Conservation (phyloP, 352 stramenopile species). For the Phytophthora europaea region DNA sequence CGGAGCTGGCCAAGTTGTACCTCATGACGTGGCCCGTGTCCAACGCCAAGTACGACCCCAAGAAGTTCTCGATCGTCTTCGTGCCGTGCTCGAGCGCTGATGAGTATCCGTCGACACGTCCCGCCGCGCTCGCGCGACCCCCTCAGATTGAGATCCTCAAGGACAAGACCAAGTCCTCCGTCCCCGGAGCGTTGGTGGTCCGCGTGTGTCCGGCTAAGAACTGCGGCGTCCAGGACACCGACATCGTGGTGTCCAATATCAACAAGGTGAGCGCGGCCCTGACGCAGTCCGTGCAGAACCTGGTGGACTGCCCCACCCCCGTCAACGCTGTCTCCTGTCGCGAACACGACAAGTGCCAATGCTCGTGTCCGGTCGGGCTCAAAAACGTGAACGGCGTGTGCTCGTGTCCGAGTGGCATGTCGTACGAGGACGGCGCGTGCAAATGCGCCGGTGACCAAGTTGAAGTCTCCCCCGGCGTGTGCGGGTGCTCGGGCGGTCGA, state of each 20-base stretch:
- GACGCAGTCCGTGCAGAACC: not conserved
- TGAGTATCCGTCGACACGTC: not conserved
- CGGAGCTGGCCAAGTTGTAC: conserved; percentile 1
- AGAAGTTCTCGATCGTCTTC: not conserved
- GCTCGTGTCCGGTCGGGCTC: not conserved
- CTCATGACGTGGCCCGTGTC: conserved; percentile 11
- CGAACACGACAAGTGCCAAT: not conserved
- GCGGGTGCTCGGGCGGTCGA: not conserved
- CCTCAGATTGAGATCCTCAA: conserved; percentile 8
- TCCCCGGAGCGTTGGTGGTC: not conserved
- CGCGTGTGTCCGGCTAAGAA: conserved; percentile 1
- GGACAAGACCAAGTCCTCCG: conserved; percentile 1
- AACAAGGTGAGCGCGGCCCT: not conserved
- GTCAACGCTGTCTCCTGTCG: conserved; percentile 1
- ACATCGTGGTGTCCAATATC: conserved; percentile 13
- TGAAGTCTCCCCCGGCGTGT: not conserved
- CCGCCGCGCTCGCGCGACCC: not conserved
- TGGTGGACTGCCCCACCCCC: conserved; percentile 15
- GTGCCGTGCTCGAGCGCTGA: not conserved
- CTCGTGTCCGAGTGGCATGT: not conserved
- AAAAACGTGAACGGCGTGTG: conserved; percentile 4
- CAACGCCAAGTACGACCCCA: conserved; percentile 9
- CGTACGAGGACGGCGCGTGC: not conserved
- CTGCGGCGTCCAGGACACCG: conserved; percentile 5
- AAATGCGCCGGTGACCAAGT: conserved; percentile 3